phyloP scores from a whole-genome alignment of 192 early-diverging fungal genomes.

The Cladochytrium replicatum region DNA sequence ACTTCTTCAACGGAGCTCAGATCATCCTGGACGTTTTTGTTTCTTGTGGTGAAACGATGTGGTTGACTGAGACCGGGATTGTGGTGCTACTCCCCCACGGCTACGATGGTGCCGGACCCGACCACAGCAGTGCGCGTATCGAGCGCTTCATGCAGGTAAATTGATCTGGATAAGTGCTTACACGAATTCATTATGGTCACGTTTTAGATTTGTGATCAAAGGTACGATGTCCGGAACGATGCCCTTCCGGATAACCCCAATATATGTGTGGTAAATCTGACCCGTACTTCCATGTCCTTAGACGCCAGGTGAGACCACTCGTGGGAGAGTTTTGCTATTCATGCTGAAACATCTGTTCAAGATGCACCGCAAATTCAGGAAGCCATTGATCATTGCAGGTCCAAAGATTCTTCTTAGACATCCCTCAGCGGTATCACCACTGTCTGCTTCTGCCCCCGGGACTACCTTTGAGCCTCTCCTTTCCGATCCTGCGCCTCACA shows the following conservation, averaged over 20 bases:
- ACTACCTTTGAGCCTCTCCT: conserved; percentile 81
- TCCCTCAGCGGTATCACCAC: conserved; percentile 50
- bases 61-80: conserved; percentile 84
- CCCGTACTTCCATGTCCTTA: conserved; percentile 92
- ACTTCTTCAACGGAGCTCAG: conserved; percentile 94
- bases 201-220: conserved; percentile 62
- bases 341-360: conserved; percentile 15
- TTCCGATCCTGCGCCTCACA: conserved; percentile 39
- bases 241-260: conserved; percentile 64
- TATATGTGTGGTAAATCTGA: conserved; percentile 87
- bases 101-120: conserved; percentile 91
- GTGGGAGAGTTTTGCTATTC: neutral
- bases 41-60: conserved; percentile 81
- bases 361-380: conserved; percentile 79
- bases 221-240: conserved; percentile 49
- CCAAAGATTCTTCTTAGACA: conserved; percentile 45
- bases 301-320: conserved; percentile 58
- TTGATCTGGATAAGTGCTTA: conserved; percentile 5
- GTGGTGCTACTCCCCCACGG: conserved; percentile 93
- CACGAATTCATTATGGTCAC: conserved; percentile 1
- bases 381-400: conserved; percentile 79
- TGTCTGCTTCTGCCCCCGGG: conserved; percentile 75
- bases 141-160: conserved; percentile 86
- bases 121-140: conserved; percentile 80
- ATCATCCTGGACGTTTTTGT: conserved; percentile 92